Conservation (phyloP, 140 eudicot genomes). For the Stevia rebaudiana region DNA sequence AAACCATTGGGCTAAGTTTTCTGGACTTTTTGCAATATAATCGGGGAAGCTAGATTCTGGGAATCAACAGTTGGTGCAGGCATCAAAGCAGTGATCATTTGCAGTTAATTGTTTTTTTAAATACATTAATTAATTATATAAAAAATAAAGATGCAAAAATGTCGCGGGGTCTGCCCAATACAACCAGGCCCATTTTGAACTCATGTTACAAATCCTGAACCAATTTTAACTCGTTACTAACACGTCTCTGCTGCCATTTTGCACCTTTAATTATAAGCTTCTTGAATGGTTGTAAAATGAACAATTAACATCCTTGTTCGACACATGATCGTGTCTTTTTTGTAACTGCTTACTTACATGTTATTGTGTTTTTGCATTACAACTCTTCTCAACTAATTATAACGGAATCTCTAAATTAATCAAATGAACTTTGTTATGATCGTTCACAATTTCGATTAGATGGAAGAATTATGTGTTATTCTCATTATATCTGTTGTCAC, state of each 20-base stretch:
- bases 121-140: neutral
- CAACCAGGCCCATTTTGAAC: neutral
- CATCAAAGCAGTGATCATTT: neutral
- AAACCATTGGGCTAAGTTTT: no score
- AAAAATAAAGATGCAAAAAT: neutral
- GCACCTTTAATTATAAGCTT: neutral
- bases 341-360: neutral
- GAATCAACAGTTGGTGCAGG: neutral
- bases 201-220: neutral
- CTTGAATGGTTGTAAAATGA: neutral
- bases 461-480: constrained; percentile 2
- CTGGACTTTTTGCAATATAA: neutral
- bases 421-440: neutral
- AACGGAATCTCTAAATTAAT: neutral
- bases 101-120: neutral
- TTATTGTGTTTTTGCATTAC: neutral
- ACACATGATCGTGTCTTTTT: neutral
- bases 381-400: neutral
- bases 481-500: neutral
- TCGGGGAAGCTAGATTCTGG: neutral
- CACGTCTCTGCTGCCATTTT: neutral
- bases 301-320: neutral
- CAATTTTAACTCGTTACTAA: neutral
- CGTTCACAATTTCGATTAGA: neutral
- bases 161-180: neutral